Base-by-base conservation (phyloP, 106 monocot genomes). In the Acorus calamus region DNA sequence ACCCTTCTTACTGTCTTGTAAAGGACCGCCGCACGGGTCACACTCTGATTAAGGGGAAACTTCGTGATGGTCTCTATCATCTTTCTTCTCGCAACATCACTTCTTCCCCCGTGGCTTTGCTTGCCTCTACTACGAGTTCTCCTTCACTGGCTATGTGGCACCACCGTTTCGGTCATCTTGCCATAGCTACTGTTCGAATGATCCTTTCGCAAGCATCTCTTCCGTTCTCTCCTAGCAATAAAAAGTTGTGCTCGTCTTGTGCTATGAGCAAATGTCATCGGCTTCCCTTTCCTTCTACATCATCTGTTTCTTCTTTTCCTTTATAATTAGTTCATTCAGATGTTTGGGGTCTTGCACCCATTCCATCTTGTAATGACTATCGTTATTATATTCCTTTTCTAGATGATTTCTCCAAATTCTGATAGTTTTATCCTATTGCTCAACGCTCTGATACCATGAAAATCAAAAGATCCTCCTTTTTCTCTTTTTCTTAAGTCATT, bases 361-460 rank as follows among this genome's bases (percentile, higher is more conserved):
- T 47, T 11, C 13, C 10, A 11, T 69, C 68, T 3, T 7, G 1
- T 8, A 12, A 58, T 0, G 68, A 46, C 5, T 49, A 57, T 58
- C 3, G 47, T 4, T 69, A 69, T 59, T 59, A 14, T 52, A 11
- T 69, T 47, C 12, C 0, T 12, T 69, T 69, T 6, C 7, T 69
- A 12, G 58, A 69, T 69, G 58, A 69, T 14, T 59, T 59, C 49
- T 59, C 45, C 42, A 69, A 14, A 48, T 69, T 48, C 5, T 52
- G 0, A 8, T 49, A n/a, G 47, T 61, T 61, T 4, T 61, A n/a
- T 8, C 46, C 47, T 3, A 28, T 10, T 61, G 47, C 8, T 11
- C 7, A 47, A n/a, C 57, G 59, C n/a, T 57, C 4, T 59, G 68
- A 69, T 44, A n/a, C n/a, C n/a, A n/a, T n/a, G n/a, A n/a, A n/a